Base-by-base conservation (phyloP, 2,329 filamentous ascomycete species). In the Cercospora sojina region DNA sequence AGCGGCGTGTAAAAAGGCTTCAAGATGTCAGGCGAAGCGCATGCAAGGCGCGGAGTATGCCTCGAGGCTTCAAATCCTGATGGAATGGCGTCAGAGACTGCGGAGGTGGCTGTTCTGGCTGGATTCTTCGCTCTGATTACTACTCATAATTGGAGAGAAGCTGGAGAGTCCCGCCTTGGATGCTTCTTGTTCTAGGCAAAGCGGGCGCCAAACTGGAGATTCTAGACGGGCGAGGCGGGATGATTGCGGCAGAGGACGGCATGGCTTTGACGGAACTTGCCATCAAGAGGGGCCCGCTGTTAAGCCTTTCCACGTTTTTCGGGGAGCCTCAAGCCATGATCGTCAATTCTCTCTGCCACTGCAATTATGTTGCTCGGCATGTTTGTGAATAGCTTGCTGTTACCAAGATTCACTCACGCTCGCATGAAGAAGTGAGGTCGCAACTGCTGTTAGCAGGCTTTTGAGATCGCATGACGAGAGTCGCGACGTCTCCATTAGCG, bases 61-160 rank as follows among this genome's bases (percentile, higher is more conserved):
- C 58, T 62, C 7, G 18, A 38, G 59, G 59, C 29, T 38, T 16
- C 27, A 62, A 47, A 23, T 27, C 47, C 27, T 62, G 59, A 62
- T 38, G 59, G 47, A 29, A 60, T 49, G 58, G 58, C 58, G 49
- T 35, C 41, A 9, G 20, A 35, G 31, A 20, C 41, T 62, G 59
- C 29, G 59, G 59, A 62, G 27, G 59, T 62, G 59, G 59, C 59
- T 62, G 59, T 53, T 53, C 23, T 43, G 58, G 38, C 58, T 29
- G 12, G 20, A 47, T 32, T 23, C 23, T 3, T 60, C 5, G 13
- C 38, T 41, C 10, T 25, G 38, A 47, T 60, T 60, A 38, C 38
- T 49, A n/a, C 18, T 2, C 20, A 51, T 20, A 32, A 29, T 27
- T 60, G n/a, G 58, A 47, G 58, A 18, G 23, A n/a, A 60, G 25